phyloP scores from a whole-genome alignment of 306 rosid species.

The Sicyos edulis region DNA sequence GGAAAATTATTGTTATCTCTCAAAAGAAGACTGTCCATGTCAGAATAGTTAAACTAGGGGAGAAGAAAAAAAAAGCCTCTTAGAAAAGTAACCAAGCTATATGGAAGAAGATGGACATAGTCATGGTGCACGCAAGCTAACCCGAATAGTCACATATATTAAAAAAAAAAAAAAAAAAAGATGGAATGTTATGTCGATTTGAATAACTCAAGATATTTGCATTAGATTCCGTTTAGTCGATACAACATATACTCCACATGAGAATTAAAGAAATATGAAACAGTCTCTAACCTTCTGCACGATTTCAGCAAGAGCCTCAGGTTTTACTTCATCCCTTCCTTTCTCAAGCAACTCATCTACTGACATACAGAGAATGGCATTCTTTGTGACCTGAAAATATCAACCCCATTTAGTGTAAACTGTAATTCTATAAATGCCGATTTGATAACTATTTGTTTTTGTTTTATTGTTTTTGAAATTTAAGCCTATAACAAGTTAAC shows the following conservation, averaged over 20 bases:
- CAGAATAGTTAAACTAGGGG: not conserved
- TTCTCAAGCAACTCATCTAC: slow-evolving; percentile 54
- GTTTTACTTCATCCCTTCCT: slow-evolving; percentile 49
- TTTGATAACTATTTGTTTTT: too few relatives aligned
- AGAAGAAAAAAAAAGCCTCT: too few relatives aligned
- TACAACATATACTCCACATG: not conserved
- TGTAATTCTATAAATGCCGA: not conserved
- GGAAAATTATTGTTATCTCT: not conserved
- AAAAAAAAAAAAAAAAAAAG: too few relatives aligned
- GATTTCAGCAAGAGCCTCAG: slow-evolving; percentile 49
- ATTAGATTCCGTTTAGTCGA: not conserved
- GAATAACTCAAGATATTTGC: too few relatives aligned
- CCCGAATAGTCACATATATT: too few relatives aligned
- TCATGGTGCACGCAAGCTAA: too few relatives aligned
- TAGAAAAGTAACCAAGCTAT: too few relatives aligned
- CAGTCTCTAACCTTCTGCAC: slow-evolving; percentile 50
- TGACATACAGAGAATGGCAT: slow-evolving; percentile 60
- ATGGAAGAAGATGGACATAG: too few relatives aligned
- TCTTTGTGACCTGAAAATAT: slow-evolving; percentile 55
- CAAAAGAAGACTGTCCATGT: not conserved
- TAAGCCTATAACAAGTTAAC: too few relatives aligned
- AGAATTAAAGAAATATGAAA: not conserved
- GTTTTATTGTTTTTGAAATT: too few relatives aligned
- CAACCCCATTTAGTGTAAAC: not conserved
- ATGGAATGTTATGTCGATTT: too few relatives aligned